These are phyloP conservation scores for Acephala macrosclerotiorum DNA, from an alignment of 2,329 filamentous ascomycete genomes.

Conservation along the genomic window DNA sequence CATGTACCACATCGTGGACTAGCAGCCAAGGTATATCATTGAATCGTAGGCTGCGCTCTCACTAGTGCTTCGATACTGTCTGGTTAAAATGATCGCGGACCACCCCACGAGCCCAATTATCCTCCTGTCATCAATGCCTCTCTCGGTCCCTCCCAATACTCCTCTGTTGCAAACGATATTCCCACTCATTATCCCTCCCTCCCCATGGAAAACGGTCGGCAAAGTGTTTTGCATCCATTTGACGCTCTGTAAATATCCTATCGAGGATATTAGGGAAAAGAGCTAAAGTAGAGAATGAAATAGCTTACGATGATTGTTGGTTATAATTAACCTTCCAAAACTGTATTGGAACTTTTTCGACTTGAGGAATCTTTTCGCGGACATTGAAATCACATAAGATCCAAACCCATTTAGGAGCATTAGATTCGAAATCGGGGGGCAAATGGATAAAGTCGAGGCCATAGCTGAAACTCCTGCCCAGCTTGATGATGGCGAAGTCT, in stretches of 20 bases:
- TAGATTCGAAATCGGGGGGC: constrained; percentile 11
- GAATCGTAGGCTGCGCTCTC: too few species aligned
- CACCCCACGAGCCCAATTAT: too few species aligned
- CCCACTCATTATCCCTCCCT: constrained; percentile 12
- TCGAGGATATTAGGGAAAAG: constrained; percentile 4
- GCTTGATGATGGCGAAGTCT: constrained; percentile 9
- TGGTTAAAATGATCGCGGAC: too few species aligned
- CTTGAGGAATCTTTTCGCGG: not conserved
- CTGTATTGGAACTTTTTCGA: not conserved
- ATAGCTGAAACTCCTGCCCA: constrained; percentile 4
- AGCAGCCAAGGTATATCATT: too few species aligned
- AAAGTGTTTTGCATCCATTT: constrained; percentile 15
- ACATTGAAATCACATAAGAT: constrained; percentile 19
- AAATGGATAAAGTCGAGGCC: constrained; percentile 14
- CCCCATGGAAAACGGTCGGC: constrained; percentile 8
- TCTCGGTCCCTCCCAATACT: too few species aligned
- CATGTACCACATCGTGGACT: too few species aligned
- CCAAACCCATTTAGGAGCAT: constrained; percentile 10
- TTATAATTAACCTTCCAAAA: constrained; percentile 18
- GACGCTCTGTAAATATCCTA: constrained; percentile 8
- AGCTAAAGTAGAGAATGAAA: too few species aligned
- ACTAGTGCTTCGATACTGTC: too few species aligned
- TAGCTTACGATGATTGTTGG: constrained; percentile 6
- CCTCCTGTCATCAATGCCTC: too few species aligned
- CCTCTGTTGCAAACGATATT: constrained; percentile 12